phyloP scores from a whole-genome alignment of 1,284 basidiomycete species.

The Albatrellus sp. region DNA sequence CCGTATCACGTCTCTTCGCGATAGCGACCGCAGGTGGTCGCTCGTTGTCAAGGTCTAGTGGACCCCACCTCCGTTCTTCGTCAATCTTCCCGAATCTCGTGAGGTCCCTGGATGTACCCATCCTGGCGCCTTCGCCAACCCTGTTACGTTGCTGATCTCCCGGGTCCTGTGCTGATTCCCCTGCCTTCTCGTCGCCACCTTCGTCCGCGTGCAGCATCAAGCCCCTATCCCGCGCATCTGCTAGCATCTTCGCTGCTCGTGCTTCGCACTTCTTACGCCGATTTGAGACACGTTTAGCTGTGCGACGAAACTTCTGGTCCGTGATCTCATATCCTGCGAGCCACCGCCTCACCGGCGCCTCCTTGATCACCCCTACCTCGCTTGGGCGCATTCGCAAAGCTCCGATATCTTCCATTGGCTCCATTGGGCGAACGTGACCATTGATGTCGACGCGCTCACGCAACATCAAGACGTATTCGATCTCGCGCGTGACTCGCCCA shows the following conservation, averaged over 20 bases:
- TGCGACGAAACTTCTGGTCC: conserved; percentile 36
- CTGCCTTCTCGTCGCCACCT: neutral
- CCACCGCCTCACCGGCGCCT: conserved; percentile 47
- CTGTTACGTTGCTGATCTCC: neutral
- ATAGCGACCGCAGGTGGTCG: conserved; percentile 51
- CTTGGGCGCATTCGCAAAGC: conserved; percentile 50
- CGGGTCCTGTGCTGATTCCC: too few relatives aligned
- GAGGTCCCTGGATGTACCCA: conserved; percentile 2
- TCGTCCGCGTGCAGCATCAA: conserved; percentile 19
- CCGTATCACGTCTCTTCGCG: conserved; percentile 49
- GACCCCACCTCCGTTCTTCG: conserved; percentile 35
- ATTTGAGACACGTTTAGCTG: conserved; percentile 27
- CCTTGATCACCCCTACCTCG: conserved; percentile 59
- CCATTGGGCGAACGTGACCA: conserved; percentile 71
- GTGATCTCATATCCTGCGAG: conserved; percentile 42
- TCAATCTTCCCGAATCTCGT: conserved; percentile 21
- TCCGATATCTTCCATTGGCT: conserved; percentile 52
- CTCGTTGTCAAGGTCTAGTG: conserved; percentile 46
- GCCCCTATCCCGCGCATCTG: conserved; percentile 35
- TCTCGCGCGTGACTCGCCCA: neutral
- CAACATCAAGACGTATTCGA: conserved; percentile 38
- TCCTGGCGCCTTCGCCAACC: neutral
- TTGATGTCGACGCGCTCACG: conserved; percentile 77
- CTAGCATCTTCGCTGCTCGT: conserved; percentile 29
- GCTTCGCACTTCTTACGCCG: conserved; percentile 26